Evolutionary conservation across 257 asterid genomes (phyloP), one percentile per base, ranked within the genome.

Genomic region (Lycium ferocissimum): DNA sequence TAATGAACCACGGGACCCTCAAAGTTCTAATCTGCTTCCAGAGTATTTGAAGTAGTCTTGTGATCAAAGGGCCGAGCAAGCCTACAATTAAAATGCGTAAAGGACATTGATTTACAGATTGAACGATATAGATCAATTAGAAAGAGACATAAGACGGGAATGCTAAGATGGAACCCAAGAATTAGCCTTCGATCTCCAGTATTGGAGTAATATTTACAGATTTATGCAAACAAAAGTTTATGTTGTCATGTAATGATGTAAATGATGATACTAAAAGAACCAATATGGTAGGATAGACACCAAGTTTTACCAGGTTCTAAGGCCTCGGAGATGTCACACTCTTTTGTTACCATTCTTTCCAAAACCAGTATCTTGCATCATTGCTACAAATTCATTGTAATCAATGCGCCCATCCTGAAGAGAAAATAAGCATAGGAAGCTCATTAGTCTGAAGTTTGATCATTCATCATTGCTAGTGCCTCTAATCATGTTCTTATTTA

Each of bases 391-490:
- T 80, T 87, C 86, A 79, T 72, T 86, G 65, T 86, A 83, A 71
- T 83, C 87, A 22, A 85, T 81, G 79, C 85, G 82, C 53, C 88
- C 88, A 72, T 82, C 88, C 88, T 85, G 88, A 35, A 85, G 22
- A 82, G 35, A 57, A 17, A 56, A 80, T 38, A 79, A 35, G 38
- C 7, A 12, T 14, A 43, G 15, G n/a, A 35, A 70, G 67, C 47
- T 51, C 13, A 76, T 22, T 76, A 76, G 82, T 76, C 51, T 7
- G 62, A 51, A 76, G 45, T 13, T 49, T 76, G 63, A 76, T 26
- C 82, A 49, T 13, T 76, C 81, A 22, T 76, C 59, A 14, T 76
- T 76, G 4, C 7, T 20, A 51, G 12, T 26, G 3, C 15, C 9
- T 49, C 20, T 75, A 57, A 53, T 75, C 13, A 75, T 7, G 22